phyloP scores from a whole-genome alignment of 768 basidiomycete species.

The Phlebiopsis gigantea region DNA sequence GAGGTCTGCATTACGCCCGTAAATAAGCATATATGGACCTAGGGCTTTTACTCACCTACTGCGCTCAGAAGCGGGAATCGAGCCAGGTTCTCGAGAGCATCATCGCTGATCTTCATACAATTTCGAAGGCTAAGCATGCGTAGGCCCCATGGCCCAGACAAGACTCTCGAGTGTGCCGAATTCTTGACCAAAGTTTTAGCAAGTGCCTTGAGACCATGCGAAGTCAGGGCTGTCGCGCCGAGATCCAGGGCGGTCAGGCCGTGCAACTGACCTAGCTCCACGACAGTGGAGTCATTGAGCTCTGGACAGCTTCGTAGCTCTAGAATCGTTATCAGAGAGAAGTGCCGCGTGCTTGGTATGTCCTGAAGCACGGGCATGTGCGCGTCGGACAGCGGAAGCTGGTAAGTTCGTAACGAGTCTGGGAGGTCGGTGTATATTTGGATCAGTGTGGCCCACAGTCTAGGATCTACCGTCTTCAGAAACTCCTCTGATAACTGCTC shows the following conservation, averaged over 20 bases:
- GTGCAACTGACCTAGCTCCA: constrained; percentile 45
- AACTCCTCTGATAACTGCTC: constrained; percentile 3
- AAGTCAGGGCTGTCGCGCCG: constrained; percentile 45
- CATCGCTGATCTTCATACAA: constrained; percentile 45
- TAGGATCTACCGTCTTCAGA: constrained; percentile 39
- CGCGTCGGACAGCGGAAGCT: constrained; percentile 48
- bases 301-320: constrained; percentile 49
- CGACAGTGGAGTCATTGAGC: constrained; percentile 55
- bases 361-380: constrained; percentile 52
- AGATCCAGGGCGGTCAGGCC: constrained; percentile 61
- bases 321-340: constrained; percentile 61
- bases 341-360: constrained; percentile 48
- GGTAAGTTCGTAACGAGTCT: constrained; percentile 30
- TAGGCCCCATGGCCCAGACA: constrained; percentile 49
- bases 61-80: constrained; percentile 56
- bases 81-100: constrained; percentile 35
- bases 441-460: constrained; percentile 55
- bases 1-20: constrained; percentile 20
- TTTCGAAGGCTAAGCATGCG: constrained; percentile 52
- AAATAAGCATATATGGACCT: not conserved
- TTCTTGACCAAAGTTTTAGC: constrained; percentile 39
- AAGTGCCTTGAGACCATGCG: constrained; percentile 38
- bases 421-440: constrained; percentile 59
- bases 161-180: not conserved
- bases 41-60: constrained; percentile 41